Evolutionary conservation across 805 yeast genomes (phyloP).

Genomic region (Wickerhamomyces tratensis): DNA sequence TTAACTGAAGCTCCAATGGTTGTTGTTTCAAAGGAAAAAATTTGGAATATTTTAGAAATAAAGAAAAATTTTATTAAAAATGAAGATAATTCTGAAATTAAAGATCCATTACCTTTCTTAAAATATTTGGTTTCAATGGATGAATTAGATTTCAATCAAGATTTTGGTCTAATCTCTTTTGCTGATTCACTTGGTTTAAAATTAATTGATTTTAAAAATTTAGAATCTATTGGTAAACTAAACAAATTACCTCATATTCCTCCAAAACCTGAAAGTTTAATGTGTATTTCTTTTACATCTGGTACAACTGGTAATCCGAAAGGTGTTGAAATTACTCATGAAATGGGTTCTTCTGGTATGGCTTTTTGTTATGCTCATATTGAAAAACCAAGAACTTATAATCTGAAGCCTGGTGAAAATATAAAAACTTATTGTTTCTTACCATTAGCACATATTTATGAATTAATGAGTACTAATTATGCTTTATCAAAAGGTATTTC

Average conservation of each 20-base stretch:
- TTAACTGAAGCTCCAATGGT: conserved; percentile 57
- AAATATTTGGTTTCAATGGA: conserved; percentile 41
- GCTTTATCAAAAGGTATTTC: conserved; percentile 26
- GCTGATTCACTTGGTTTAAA: conserved; percentile 17
- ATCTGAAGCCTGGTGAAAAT: conserved; percentile 9
- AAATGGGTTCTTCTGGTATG: conserved; percentile 32
- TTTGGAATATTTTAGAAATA: conserved; percentile 30
- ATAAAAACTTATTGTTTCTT: conserved; percentile 28
- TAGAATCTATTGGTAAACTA: conserved; percentile 29
- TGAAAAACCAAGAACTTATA: background rate
- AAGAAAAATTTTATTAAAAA: conserved; percentile 14
- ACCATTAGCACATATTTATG: conserved; percentile 51
- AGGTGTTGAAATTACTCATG: conserved; percentile 44
- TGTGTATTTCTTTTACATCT: conserved; percentile 53
- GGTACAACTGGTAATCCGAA: conserved; percentile 63
- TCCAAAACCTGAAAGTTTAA: conserved; percentile 31
- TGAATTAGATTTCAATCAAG: conserved; percentile 24
- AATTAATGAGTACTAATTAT: conserved; percentile 34
- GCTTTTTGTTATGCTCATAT: conserved; percentile 9
- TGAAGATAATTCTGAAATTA: conserved; percentile 7
- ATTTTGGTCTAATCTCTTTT: conserved; percentile 14
- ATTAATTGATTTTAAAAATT: conserved; percentile 28
- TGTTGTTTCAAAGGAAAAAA: conserved; percentile 35
- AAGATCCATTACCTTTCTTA: conserved; percentile 21
- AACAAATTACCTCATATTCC: conserved; percentile 23